Evolutionary conservation across 257 asterid species (phyloP).

Genomic region (Salvia splendens): DNA sequence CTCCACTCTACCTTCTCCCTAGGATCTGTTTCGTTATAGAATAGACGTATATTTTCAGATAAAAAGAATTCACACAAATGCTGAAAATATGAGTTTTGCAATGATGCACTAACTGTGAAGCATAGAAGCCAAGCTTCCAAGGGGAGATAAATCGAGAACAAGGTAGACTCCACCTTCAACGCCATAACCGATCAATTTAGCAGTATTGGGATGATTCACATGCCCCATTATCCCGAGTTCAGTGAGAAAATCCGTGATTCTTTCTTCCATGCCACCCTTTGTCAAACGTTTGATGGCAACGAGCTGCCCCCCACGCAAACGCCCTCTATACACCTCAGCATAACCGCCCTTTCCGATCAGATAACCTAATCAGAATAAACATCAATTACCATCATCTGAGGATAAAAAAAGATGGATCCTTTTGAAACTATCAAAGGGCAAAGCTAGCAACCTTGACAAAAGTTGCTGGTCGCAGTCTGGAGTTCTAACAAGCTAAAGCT

Average conservation of each 20-base stretch:
- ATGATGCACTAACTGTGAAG: conserved; percentile 77
- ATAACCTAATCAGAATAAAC: conserved; percentile 44
- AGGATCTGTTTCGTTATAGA: conserved; percentile 41
- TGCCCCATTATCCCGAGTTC: conserved; percentile 99
- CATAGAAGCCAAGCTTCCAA: conserved; percentile 89
- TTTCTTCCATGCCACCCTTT: conserved; percentile 65
- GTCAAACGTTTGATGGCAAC: conserved; percentile 78
- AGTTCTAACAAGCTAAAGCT: conserved; percentile 65
- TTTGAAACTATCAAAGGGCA: neutral
- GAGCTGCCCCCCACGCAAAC: conserved; percentile 64
- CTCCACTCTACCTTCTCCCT: conserved; percentile 74
- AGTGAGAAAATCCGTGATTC: conserved; percentile 68
- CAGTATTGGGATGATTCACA: conserved; percentile 89
- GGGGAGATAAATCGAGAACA: conserved; percentile 90
- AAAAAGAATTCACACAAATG: neutral
- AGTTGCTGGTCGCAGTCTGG: conserved; percentile 71
- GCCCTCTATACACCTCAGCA: conserved; percentile 89
- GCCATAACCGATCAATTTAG: conserved; percentile 88
- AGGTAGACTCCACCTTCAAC: conserved; percentile 88
- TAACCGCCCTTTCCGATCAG: conserved; percentile 93
- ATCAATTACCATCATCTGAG: neutral
- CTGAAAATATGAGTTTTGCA: neutral
- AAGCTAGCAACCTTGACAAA: conserved; percentile 57
- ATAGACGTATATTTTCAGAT: conserved; percentile 3
- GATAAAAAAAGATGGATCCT: neutral